These are phyloP conservation scores for Botrytis tulipae DNA, from an alignment of 2,329 filamentous ascomycete species.

Conservation along the genomic window DNA sequence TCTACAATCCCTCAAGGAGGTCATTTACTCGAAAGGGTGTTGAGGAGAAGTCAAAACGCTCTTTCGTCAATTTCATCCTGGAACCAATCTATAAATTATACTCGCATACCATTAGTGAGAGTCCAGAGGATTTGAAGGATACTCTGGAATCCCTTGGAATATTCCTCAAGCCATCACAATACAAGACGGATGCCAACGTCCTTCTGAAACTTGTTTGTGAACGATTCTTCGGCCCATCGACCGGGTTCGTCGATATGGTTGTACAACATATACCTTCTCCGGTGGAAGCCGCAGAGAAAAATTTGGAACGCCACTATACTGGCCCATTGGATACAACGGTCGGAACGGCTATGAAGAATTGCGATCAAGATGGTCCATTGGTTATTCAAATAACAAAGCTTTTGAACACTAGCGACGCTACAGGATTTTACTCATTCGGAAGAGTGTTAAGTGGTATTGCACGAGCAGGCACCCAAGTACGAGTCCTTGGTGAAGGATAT, in stretches of 20 bases:
- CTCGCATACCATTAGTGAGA: slow-evolving; percentile 90
- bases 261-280: slow-evolving; percentile 87
- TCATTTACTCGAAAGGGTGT: slow-evolving; percentile 86
- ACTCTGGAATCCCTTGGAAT: slow-evolving; percentile 81
- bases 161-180: slow-evolving; percentile 84
- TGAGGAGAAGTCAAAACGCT: slow-evolving; percentile 76
- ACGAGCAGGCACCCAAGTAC: slow-evolving; percentile 75
- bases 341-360: slow-evolving; percentile 74
- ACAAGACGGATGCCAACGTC: slow-evolving; percentile 84
- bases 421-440: slow-evolving; percentile 84
- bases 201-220: slow-evolving; percentile 87
- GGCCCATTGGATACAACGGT: slow-evolving; percentile 82
- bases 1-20: slow-evolving; percentile 86
- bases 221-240: slow-evolving; percentile 89
- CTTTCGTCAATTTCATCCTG: slow-evolving; percentile 91
- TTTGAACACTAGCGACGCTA: slow-evolving; percentile 87
- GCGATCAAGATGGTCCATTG: slow-evolving; percentile 85
- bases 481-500: slow-evolving; percentile 92
- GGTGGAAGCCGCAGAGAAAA: slow-evolving; percentile 69
- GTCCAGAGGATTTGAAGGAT: slow-evolving; percentile 75
- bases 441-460: slow-evolving; percentile 91
- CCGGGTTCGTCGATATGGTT: slow-evolving; percentile 94
- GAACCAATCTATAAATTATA: slow-evolving; percentile 98
- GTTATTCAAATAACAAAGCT: slow-evolving; percentile 93
- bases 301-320: slow-evolving; percentile 86